Percentiles rank a stretch among this genome's conserved stretches.
Conservation (phyloP, 768 basidiomycete genomes). For the Tephrocybe sp. region DNA sequence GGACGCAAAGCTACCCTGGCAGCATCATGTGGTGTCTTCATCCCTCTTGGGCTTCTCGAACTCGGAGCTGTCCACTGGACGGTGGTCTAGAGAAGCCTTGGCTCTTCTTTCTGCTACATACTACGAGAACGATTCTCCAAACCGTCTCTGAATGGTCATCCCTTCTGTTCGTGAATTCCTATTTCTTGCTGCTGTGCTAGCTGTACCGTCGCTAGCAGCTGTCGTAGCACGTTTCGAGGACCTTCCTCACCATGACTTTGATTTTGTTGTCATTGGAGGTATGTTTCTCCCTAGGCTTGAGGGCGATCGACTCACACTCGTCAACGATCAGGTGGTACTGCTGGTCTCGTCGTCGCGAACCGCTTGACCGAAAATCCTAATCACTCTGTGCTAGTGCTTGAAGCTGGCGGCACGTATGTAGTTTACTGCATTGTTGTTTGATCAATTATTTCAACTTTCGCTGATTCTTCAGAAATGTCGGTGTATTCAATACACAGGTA, state of each 20-base stretch:
- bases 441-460: neutral
- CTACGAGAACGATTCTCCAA: too few relatives aligned
- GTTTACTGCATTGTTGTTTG: neutral
- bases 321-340: conserved; percentile 19
- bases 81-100: too few relatives aligned
- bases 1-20: too few relatives aligned
- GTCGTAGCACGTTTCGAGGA: conserved; percentile 11
- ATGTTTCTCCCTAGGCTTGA: neutral
- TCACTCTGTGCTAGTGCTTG: conserved; percentile 18
- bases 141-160: neutral
- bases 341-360: conserved; percentile 21
- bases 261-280: conserved; percentile 27
- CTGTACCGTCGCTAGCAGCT: neutral
- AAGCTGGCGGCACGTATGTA: conserved; percentile 21
- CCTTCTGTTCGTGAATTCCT: neutral
- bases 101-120: too few relatives aligned
- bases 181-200: neutral
- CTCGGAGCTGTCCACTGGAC: neutral
- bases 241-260: conserved; percentile 15
- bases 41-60: neutral
- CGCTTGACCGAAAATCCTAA: conserved; percentile 17
- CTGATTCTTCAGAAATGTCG: conserved; percentile 9
- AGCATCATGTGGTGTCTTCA: conserved; percentile 3
- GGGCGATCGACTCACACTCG: neutral
- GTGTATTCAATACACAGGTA: conserved; percentile 15